Percentiles rank a stretch among this genome's conserved stretches.
Evolutionary conservation across 768 basidiomycete genomes (phyloP).

Genomic region (Podaxis mareebaensis): DNA sequence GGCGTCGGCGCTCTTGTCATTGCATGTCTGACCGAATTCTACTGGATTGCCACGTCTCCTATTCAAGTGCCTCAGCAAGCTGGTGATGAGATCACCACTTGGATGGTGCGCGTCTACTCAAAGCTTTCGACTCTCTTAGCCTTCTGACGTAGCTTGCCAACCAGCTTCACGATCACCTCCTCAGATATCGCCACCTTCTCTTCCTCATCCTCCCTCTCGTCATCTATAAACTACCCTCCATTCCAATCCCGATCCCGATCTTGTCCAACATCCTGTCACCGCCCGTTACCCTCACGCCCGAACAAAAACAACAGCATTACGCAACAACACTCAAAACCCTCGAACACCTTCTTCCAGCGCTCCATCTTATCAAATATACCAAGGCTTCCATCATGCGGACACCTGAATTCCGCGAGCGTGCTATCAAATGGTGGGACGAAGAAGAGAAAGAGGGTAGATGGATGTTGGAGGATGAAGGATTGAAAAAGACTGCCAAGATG

Average conservation of each 20-base stretch:
- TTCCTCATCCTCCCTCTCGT: conserved; percentile 60
- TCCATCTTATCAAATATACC: conserved; percentile 57
- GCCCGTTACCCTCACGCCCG: conserved; percentile 27
- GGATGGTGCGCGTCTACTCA: conserved; percentile 36
- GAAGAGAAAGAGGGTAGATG: conserved; percentile 54
- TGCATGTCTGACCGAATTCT: conserved; percentile 53
- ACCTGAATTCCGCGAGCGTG: conserved; percentile 46
- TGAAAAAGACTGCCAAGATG: conserved; percentile 47
- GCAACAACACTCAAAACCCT: conserved; percentile 25
- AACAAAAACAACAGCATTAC: conserved; percentile 13
- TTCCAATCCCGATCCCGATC: conserved; percentile 32
- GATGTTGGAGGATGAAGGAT: conserved; percentile 47
- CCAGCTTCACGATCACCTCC: conserved; percentile 69
- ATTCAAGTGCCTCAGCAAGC: conserved; percentile 42
- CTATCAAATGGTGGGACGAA: conserved; percentile 55
- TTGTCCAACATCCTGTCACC: conserved; percentile 28
- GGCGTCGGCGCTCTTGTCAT: conserved; percentile 50
- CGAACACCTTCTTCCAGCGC: conserved; percentile 40
- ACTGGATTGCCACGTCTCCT: conserved; percentile 48
- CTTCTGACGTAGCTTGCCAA: conserved; percentile 3
- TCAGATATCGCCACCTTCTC: conserved; percentile 51
- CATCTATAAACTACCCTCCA: conserved; percentile 36
- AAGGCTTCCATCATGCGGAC: conserved; percentile 58
- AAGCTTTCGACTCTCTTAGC: neutral
- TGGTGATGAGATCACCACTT: conserved; percentile 28